Evolutionary conservation across 176 grass and related monocot genomes (phyloP).

Genomic region (Oryza meyeriana): DNA sequence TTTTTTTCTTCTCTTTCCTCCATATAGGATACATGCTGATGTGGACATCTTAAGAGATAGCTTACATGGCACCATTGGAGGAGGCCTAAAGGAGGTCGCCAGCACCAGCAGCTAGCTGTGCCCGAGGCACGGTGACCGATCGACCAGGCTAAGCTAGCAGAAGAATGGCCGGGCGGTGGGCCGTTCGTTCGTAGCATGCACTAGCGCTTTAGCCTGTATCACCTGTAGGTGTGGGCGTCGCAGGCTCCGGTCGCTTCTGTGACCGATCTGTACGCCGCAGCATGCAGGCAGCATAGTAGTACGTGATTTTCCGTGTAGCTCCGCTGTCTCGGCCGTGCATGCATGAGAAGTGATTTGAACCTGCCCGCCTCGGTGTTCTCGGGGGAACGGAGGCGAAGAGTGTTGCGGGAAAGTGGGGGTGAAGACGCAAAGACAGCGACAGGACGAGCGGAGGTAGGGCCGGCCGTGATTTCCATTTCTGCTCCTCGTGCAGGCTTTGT

Average conservation of each 20-base stretch:
- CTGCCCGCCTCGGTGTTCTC: background rate
- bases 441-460: constrained; percentile 11
- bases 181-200: background rate
- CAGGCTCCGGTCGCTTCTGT: background rate
- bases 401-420: background rate
- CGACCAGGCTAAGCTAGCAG: no score
- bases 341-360: background rate
- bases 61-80: no score
- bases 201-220: background rate
- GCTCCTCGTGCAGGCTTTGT: background rate
- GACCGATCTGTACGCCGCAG: background rate
- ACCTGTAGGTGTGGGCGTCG: background rate
- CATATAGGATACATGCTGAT: no score
- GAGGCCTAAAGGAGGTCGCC: no score
- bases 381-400: background rate
- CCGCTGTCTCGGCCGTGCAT: background rate
- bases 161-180: no score
- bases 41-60: no score
- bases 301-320: constrained; percentile 24
- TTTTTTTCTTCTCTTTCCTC: no score
- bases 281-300: background rate
- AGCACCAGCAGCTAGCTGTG: background rate
- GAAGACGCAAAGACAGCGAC: background rate
- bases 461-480: background rate
- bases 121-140: background rate